Percentiles rank a stretch among this genome's conserved stretches.
Evolutionary conservation across 768 basidiomycete species (phyloP).

Genomic region (Antrodiella citrinella): DNA sequence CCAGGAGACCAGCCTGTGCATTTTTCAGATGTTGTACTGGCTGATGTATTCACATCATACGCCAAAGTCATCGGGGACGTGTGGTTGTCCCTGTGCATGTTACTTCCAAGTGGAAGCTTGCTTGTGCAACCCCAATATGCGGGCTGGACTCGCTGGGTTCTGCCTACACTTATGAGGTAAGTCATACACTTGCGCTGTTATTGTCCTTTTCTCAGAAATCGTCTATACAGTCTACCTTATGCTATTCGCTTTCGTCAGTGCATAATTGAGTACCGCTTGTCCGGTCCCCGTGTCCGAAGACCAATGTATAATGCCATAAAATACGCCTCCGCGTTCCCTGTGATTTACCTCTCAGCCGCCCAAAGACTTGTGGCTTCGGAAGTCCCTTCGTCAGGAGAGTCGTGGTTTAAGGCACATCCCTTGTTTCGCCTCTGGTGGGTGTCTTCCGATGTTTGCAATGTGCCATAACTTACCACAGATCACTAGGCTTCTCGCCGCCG

Average conservation of each 20-base stretch:
- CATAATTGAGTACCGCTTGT: slow-evolving; percentile 68
- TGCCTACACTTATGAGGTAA: slow-evolving; percentile 85
- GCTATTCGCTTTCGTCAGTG: slow-evolving; percentile 92
- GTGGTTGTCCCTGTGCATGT: slow-evolving; percentile 82
- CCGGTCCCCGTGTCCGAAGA: slow-evolving; percentile 54
- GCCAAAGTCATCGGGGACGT: slow-evolving; percentile 95
- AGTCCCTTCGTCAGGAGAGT: slow-evolving; percentile 37
- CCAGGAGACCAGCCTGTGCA: slow-evolving; percentile 51
- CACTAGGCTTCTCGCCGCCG: slow-evolving; percentile 75
- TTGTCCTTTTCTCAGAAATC: slow-evolving; percentile 2
- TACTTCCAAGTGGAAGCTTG: slow-evolving; percentile 78
- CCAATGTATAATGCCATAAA: slow-evolving; percentile 90
- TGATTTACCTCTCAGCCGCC: slow-evolving; percentile 89
- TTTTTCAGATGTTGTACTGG: slow-evolving; percentile 90
- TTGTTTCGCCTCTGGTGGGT: slow-evolving; percentile 82
- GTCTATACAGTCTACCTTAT: slow-evolving; percentile 67
- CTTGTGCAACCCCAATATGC: slow-evolving; percentile 52
- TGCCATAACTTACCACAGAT: neutral
- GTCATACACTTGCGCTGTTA: slow-evolving; percentile 9
- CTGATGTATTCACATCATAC: slow-evolving; percentile 93
- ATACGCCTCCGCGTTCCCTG: slow-evolving; percentile 94
- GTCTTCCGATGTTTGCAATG: neutral
- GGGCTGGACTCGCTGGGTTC: slow-evolving; percentile 64
- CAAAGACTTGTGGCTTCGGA: slow-evolving; percentile 69
- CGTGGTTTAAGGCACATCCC: slow-evolving; percentile 60